phyloP scores from a whole-genome alignment of 1,284 basidiomycete species.

The Heimioporus retisporus region DNA sequence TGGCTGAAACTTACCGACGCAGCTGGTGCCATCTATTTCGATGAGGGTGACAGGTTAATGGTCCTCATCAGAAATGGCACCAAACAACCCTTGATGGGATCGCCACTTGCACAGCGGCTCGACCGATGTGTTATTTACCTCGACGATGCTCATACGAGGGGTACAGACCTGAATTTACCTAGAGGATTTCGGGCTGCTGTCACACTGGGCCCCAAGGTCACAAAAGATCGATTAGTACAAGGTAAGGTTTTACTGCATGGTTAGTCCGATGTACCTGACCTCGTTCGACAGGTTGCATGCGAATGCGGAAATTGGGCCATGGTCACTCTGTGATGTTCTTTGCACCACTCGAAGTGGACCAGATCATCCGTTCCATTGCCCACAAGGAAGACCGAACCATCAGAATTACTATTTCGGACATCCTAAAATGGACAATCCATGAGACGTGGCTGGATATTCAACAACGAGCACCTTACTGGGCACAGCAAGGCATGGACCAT shows the following conservation, averaged over 20 bases:
- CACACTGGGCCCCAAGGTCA: no score
- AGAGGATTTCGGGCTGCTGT: slow-evolving; percentile 52
- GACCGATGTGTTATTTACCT: slow-evolving; percentile 59
- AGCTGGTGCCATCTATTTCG: slow-evolving; percentile 57
- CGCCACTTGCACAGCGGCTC: slow-evolving; percentile 52
- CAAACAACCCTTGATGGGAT: slow-evolving; percentile 50
- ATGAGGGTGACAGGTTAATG: slow-evolving; percentile 51
- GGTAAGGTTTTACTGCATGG: no score
- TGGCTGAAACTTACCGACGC: slow-evolving; percentile 52
- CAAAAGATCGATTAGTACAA: no score
- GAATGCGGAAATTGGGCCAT: no score
- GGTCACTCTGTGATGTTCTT: slow-evolving; percentile 32
- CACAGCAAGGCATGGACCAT: slow-evolving; percentile 56
- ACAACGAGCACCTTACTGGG: no score
- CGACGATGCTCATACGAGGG: slow-evolving; percentile 65
- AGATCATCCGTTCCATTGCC: slow-evolving; percentile 44
- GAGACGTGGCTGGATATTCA: no score
- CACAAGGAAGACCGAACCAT: slow-evolving; percentile 21
- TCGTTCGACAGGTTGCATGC: no score
- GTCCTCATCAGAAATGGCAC: slow-evolving; percentile 51
- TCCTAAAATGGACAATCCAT: slow-evolving; percentile 48
- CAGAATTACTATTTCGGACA: slow-evolving; percentile 34
- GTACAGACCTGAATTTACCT: slow-evolving; percentile 64
- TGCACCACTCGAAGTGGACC: slow-evolving; percentile 57
- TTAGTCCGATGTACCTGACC: no score